Evolutionary conservation across 768 basidiomycete genomes (phyloP).

Genomic region (Mycena pura): DNA sequence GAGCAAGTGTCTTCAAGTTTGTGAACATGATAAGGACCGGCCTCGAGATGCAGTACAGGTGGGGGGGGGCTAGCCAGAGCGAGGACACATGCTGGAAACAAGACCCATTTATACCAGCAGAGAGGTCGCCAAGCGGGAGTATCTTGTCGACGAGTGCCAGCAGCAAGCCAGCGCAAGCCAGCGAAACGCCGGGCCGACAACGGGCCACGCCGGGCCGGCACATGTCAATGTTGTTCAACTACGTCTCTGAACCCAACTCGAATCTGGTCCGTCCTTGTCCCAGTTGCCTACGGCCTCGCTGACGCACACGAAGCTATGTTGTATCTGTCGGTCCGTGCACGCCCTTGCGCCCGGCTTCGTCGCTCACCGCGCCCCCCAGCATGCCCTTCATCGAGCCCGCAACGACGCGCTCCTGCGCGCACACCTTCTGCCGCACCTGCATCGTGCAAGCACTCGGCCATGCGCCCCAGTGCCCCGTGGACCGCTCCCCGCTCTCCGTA

Average conservation of each 20-base stretch:
- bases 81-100: background rate
- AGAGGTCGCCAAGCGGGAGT: constrained; percentile 1
- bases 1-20: constrained; percentile 20
- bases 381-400: constrained; percentile 79
- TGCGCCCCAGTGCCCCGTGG: constrained; percentile 82
- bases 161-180: background rate
- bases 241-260: constrained; percentile 65
- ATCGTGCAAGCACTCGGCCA: constrained; percentile 73
- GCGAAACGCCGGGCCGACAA: too few relatives aligned
- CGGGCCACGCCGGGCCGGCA: background rate
- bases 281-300: background rate
- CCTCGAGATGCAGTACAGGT: constrained; percentile 6
- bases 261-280: constrained; percentile 60
- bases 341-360: background rate
- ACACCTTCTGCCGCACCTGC: constrained; percentile 89
- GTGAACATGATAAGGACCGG: constrained; percentile 17
- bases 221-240: constrained; percentile 51
- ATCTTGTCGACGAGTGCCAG: background rate
- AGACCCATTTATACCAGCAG: constrained; percentile 8
- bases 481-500: constrained; percentile 69
- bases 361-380: constrained; percentile 32
- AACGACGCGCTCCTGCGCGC: constrained; percentile 76
- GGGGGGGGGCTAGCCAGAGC: constrained; percentile 30
- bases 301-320: constrained; percentile 62
- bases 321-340: constrained; percentile 72